Conservation (phyloP, 768 basidiomycete genomes). For the Pleurotus cornucopiae region DNA sequence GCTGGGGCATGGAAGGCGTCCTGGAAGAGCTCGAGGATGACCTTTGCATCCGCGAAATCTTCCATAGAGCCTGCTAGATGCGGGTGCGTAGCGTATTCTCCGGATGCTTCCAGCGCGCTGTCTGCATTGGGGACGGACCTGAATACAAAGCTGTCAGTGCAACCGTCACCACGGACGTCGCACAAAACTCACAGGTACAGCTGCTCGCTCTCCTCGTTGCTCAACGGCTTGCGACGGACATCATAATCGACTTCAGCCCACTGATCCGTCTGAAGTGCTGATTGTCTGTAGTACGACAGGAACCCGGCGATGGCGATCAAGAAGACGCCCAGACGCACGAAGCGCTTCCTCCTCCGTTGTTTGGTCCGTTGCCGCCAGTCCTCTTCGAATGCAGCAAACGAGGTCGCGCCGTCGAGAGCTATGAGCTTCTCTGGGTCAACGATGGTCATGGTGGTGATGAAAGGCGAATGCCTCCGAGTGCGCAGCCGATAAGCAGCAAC, state of each 20-base stretch:
- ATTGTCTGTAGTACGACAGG: not conserved
- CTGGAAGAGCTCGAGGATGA: slow-evolving; percentile 66
- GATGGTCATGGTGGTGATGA: slow-evolving; percentile 2
- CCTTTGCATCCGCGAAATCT: slow-evolving; percentile 61
- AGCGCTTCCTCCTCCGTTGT: not conserved
- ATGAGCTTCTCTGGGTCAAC: not conserved
- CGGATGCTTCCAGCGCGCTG: slow-evolving; percentile 56
- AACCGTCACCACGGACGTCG: no score
- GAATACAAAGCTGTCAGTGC: not conserved
- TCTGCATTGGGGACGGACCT: slow-evolving; percentile 55
- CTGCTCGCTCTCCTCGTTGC: slow-evolving; percentile 18
- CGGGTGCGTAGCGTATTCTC: slow-evolving; percentile 59
- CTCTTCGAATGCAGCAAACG: not conserved
- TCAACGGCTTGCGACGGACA: slow-evolving; percentile 5
- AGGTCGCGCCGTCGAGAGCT: not conserved
- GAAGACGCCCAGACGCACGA: not conserved
- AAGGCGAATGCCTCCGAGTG: no score
- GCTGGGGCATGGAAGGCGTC: slow-evolving; percentile 50
- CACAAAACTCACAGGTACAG: slow-evolving; percentile 19
- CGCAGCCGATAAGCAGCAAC: not conserved
- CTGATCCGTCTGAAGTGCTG: not conserved
- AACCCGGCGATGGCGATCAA: not conserved
- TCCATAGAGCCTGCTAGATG: slow-evolving; percentile 67
- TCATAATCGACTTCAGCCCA: not conserved
- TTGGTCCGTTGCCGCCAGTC: not conserved